A percentile compares a stretch with the other conserved stretches of the same genome.
Evolutionary conservation across 257 asterid genomes (phyloP).

Genomic region (Solanum appendiculatum): DNA sequence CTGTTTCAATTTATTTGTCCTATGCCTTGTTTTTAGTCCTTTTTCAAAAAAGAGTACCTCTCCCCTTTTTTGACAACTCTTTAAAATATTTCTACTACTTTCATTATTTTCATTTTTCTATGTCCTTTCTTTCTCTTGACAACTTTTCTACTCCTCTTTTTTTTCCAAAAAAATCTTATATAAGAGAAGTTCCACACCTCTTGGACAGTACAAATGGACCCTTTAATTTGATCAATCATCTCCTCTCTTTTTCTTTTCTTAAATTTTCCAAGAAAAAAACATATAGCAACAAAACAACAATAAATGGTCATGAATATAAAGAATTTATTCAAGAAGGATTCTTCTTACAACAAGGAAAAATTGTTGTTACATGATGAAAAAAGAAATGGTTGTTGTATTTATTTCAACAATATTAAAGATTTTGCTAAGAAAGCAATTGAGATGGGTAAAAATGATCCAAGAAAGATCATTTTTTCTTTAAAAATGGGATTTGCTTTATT

Average conservation of each 20-base stretch:
- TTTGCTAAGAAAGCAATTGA: conserved; percentile 17
- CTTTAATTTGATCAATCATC: neutral
- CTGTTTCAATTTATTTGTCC: too few species aligned
- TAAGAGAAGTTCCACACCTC: neutral
- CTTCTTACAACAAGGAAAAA: conserved; percentile 11
- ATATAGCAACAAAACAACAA: neutral
- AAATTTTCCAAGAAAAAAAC: neutral
- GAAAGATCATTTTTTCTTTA: conserved; percentile 24
- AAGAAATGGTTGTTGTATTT: neutral
- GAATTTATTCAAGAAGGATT: neutral
- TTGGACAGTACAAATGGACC: neutral
- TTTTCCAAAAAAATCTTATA: neutral
- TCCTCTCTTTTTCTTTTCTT: neutral
- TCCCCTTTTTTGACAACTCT: neutral
- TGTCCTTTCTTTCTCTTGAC: neutral
- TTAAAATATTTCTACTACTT: neutral
- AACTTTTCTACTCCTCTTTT: neutral
- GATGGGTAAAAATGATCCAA: conserved; percentile 36
- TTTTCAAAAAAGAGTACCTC: too few species aligned
- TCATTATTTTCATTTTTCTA: neutral
- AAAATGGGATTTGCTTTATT: conserved; percentile 36
- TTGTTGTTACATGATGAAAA: conserved; percentile 6
- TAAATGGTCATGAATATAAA: neutral
- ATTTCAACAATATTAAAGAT: conserved; percentile 1
- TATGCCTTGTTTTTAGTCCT: too few species aligned